A percentile compares a stretch with the other conserved stretches of the same genome.
These are phyloP conservation scores for Pisolithus thermaeus DNA, from an alignment of 1,284 basidiomycete genomes.

Conservation along the genomic window DNA sequence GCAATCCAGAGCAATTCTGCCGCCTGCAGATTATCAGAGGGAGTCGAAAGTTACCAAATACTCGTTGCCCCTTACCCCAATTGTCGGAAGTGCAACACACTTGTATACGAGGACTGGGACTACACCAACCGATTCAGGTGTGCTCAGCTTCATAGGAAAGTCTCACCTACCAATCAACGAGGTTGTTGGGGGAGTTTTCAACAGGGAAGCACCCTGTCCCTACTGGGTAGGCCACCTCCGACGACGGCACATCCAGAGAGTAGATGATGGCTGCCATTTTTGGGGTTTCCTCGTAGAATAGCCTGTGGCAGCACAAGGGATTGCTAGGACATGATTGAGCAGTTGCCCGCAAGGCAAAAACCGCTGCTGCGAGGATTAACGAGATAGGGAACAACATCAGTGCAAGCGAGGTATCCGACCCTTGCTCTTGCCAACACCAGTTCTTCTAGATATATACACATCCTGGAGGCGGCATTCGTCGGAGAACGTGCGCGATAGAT, in stretches of 20 bases:
- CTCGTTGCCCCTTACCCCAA: neutral
- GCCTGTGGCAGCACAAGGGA: conserved; percentile 4
- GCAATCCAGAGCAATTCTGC: conserved; percentile 12
- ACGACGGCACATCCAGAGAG: neutral
- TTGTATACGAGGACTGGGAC: neutral
- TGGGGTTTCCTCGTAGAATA: neutral
- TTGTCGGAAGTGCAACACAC: conserved; percentile 3
- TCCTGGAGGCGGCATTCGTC: too few relatives aligned
- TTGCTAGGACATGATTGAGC: conserved; percentile 2
- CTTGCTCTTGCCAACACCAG: too few relatives aligned
- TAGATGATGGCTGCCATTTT: neutral
- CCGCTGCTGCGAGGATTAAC: neutral
- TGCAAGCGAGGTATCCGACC: too few relatives aligned
- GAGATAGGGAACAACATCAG: too few relatives aligned
- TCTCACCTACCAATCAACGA: conserved; percentile 2
- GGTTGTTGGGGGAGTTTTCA: conserved; percentile 1
- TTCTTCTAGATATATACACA: too few relatives aligned
- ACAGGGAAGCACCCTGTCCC: conserved; percentile 2
- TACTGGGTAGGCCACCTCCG: neutral
- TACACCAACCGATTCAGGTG: neutral
- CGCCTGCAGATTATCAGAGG: conserved; percentile 36
- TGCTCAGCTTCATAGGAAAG: neutral
- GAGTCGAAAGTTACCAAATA: neutral
- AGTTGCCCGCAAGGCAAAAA: neutral
- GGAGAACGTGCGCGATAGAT: too few relatives aligned